These are phyloP conservation scores for Neophaeococcomyces mojaviensis DNA, from an alignment of 2,329 filamentous ascomycete genomes.

Conservation along the genomic window DNA sequence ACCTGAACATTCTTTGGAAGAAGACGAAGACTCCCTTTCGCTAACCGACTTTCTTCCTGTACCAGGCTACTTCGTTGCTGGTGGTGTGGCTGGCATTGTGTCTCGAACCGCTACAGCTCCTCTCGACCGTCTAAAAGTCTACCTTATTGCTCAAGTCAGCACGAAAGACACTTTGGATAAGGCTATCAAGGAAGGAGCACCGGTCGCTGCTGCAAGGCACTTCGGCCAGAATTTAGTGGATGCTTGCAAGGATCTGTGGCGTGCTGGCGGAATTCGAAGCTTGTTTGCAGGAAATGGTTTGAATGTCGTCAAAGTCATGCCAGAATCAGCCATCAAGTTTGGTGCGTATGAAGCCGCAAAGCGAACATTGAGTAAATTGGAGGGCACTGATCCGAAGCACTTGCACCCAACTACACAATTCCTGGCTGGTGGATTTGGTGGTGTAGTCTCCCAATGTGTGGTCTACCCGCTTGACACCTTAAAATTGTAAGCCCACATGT, in stretches of 20 bases:
- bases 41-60: slow-evolving; percentile 67
- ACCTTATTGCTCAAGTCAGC: slow-evolving; percentile 84
- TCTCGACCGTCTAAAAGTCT: slow-evolving; percentile 94
- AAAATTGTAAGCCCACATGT: slow-evolving; percentile 46
- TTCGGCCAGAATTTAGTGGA: slow-evolving; percentile 62
- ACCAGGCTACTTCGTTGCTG: slow-evolving; percentile 96
- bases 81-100: slow-evolving; percentile 86
- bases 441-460: slow-evolving; percentile 82
- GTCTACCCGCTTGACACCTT: slow-evolving; percentile 83
- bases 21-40: slow-evolving; percentile 41
- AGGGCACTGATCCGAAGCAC: slow-evolving; percentile 71
- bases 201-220: slow-evolving; percentile 57
- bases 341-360: slow-evolving; percentile 96
- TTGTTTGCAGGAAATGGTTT: slow-evolving; percentile 94
- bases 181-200: slow-evolving; percentile 63
- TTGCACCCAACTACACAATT: slow-evolving; percentile 86
- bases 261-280: slow-evolving; percentile 75
- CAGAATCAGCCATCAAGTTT: slow-evolving; percentile 96
- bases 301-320: slow-evolving; percentile 97
- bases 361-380: slow-evolving; percentile 72
- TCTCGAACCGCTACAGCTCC: slow-evolving; percentile 93
- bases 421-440: slow-evolving; percentile 78
- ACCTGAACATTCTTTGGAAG: slow-evolving; percentile 1
- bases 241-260: slow-evolving; percentile 73
- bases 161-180: slow-evolving; percentile 52